A percentile compares a stretch with the other conserved stretches of the same genome.
Conservation (phyloP, 208 protist species). For the Trypanosoma vivax region DNA sequence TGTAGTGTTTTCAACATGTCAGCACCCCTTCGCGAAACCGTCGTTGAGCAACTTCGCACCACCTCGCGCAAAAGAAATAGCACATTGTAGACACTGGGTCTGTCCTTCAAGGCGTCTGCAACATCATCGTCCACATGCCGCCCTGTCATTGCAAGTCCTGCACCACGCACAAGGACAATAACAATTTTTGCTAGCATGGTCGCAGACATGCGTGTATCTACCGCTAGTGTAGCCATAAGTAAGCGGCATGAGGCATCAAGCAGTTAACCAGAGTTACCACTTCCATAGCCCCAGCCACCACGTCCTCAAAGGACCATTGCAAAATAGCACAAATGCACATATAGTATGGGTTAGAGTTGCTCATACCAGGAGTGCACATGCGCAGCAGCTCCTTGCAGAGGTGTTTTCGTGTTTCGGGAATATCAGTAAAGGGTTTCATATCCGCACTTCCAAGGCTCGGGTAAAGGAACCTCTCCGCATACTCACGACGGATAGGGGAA, state of each 20-base stretch:
- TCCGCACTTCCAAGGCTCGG: constrained; percentile 75
- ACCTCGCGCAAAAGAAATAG: constrained; percentile 82
- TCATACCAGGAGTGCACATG: constrained; percentile 71
- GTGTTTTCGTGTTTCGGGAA: constrained; percentile 64
- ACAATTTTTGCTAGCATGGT: constrained; percentile 85
- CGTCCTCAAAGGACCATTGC: constrained; percentile 72
- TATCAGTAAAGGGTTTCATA: constrained; percentile 65
- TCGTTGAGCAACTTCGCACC: constrained; percentile 79
- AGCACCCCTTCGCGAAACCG: constrained; percentile 54
- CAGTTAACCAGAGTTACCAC: constrained; percentile 74
- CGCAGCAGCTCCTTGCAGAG: constrained; percentile 64
- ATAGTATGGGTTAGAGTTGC: constrained; percentile 72
- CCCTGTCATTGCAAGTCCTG: constrained; percentile 82
- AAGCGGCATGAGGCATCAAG: constrained; percentile 87
- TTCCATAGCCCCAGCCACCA: constrained; percentile 72
- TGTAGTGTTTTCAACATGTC: constrained; percentile 83
- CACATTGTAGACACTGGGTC: constrained; percentile 85
- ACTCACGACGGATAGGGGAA: constrained; percentile 84
- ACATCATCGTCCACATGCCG: constrained; percentile 67
- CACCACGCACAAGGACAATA: constrained; percentile 73
- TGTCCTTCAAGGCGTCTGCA: constrained; percentile 47
- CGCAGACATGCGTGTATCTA: constrained; percentile 84
- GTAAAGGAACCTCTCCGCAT: constrained; percentile 85
- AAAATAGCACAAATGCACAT: constrained; percentile 83
- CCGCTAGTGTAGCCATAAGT: constrained; percentile 71